Conservation (phyloP, 164 flowering plant genomes). For the Warburgia ugandensis region DNA sequence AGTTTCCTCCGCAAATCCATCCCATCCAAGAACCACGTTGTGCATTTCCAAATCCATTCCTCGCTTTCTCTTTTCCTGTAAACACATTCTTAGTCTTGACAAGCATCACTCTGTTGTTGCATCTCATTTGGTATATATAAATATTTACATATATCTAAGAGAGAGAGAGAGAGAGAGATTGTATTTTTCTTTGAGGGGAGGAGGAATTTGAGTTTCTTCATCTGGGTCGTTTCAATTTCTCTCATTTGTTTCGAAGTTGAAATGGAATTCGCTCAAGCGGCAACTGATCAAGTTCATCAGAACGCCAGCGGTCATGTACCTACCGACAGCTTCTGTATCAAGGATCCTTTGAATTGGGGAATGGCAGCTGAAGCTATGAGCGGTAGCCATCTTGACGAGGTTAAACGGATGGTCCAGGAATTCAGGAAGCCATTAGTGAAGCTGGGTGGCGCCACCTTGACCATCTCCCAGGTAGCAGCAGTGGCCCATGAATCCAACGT, state of each 20-base stretch:
- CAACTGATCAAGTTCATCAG: neutral
- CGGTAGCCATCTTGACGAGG: conserved; percentile 52
- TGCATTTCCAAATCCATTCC: neutral
- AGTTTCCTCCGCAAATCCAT: conserved; percentile 2
- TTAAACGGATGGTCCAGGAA: conserved; percentile 48
- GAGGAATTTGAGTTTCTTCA: too few species aligned
- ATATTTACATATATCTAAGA: too few species aligned
- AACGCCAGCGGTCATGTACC: conserved; percentile 11
- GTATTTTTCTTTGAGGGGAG: too few species aligned
- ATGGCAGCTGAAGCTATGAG: conserved; percentile 37
- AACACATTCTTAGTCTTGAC: too few species aligned
- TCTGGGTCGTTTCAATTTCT: neutral
- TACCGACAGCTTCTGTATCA: conserved; percentile 8
- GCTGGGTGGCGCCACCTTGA: conserved; percentile 39
- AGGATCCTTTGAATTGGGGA: conserved; percentile 52
- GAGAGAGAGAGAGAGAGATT: too few species aligned
- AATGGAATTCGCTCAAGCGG: conserved; percentile 1
- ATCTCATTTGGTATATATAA: too few species aligned
- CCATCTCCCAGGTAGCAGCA: conserved; percentile 47
- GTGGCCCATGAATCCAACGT: conserved; percentile 18
- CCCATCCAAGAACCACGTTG: conserved; percentile 2
- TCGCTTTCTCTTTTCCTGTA: neutral
- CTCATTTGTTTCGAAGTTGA: neutral
- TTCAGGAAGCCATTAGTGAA: conserved; percentile 34
- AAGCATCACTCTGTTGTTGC: too few species aligned